phyloP scores from a whole-genome alignment of 345 rosid genomes.

The Firmiana major region DNA sequence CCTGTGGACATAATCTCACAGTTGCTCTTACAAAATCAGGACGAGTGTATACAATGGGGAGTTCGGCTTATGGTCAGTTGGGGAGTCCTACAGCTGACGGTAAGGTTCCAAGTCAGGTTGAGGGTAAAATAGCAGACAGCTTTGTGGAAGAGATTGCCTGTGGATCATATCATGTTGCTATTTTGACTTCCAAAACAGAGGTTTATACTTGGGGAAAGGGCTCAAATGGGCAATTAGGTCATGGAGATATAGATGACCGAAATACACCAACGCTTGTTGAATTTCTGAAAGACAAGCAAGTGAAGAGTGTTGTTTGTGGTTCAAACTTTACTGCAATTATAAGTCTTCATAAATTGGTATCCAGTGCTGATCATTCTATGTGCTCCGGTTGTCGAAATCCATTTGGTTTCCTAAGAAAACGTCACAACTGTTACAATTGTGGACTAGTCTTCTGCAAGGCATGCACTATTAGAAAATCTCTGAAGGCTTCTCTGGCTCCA shows the following conservation, averaged over 20 bases:
- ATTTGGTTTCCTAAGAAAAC: slow-evolving; percentile 80
- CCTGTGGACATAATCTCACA: slow-evolving; percentile 69
- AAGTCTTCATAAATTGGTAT: slow-evolving; percentile 66
- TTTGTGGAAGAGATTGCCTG: slow-evolving; percentile 70
- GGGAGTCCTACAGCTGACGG: slow-evolving; percentile 62
- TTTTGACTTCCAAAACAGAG: slow-evolving; percentile 58
- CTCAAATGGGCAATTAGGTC: slow-evolving; percentile 79
- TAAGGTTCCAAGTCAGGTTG: slow-evolving; percentile 49
- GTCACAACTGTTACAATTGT: slow-evolving; percentile 94
- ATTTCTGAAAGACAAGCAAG: slow-evolving; percentile 69
- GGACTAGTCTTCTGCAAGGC: slow-evolving; percentile 84
- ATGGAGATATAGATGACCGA: slow-evolving; percentile 60
- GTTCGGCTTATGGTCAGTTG: slow-evolving; percentile 65
- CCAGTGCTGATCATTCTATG: slow-evolving; percentile 58
- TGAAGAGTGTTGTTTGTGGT: slow-evolving; percentile 69
- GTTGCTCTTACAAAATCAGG: slow-evolving; percentile 67
- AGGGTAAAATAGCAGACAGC: slow-evolving; percentile 45
- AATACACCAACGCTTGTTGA: slow-evolving; percentile 51
- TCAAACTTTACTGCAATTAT: slow-evolving; percentile 72
- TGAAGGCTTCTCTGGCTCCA: slow-evolving; percentile 86
- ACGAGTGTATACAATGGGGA: slow-evolving; percentile 81
- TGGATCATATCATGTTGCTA: slow-evolving; percentile 81
- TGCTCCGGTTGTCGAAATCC: slow-evolving; percentile 82
- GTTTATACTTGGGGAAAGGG: slow-evolving; percentile 91
- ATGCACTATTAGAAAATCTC: slow-evolving; percentile 73